Base-by-base conservation (phyloP, 345 rosid species). In the Aurinia saxatilis region DNA sequence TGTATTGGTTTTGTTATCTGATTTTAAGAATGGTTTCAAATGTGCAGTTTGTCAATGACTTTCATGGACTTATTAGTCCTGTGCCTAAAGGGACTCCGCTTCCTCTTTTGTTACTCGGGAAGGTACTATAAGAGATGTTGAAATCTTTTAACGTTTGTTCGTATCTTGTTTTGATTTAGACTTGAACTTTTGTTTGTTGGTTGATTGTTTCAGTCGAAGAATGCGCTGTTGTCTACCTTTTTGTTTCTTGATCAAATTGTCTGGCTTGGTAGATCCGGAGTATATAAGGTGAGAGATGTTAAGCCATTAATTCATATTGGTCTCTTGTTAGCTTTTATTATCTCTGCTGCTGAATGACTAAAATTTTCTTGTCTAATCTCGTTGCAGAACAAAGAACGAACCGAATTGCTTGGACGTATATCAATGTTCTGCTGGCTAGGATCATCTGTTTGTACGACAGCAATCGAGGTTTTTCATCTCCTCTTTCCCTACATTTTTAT, bases 161-260 rank as follows among this genome's bases (percentile, higher is more conserved):
- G 30, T 13, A 23, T 50, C 4, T 8, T 52, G 55, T 65, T 44
- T 49, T 68, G 6, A 5, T 33, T 31, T 47, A 21, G n/a, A 21
- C 34, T 34, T 58, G 10, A 16, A 34, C 29, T 10, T 54, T 35
- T 37, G 21, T 44, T 73, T 23, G 55, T 65, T 66, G 21, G 18
- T 10, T 58, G 69, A 17, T 57, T 1, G 34, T 63, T 76, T 57
- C 88, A 95, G 99, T 88, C 95, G 15, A 90, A 88, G 71, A 86
- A 95, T 82, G 99, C 98, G 0, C 60, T 90, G 31, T 39, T 88
- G 77, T 95, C 93, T 33, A 82, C 91, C 55, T 95, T 88, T 87
- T 78, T 88, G 67, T 95, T 95, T 70, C 93, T 95, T 56, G 97
- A 95, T 82, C 99, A 95, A 90, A 61, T 95, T 33, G 91, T 88